Base-by-base conservation (phyloP, 2,329 filamentous ascomycete species). In the Westerdykella sp. region DNA sequence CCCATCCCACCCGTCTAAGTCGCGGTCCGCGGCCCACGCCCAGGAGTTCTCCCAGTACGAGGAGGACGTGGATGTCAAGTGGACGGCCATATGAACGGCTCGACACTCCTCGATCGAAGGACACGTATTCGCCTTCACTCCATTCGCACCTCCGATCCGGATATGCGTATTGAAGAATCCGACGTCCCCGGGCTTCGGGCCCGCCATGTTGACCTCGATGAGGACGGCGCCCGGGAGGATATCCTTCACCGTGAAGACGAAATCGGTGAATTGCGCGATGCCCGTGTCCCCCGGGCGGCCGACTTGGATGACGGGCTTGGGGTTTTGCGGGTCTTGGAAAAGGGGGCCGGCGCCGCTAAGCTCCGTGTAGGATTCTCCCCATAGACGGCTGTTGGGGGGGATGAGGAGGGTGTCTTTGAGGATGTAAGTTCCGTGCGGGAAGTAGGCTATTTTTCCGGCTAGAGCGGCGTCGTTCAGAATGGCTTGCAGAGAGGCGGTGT, bases 131-230 rank as follows among this genome's bases (percentile, higher is more conserved):
- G 81, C 83, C 66, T 93, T 86, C 12, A 96, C 74, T 47, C 84
- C 67, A 12, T 87, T 90, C 42, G 89, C 88, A 31, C 89, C 89
- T 50, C 87, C 88, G 55, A 95, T 78, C 52, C 89, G 84, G 64
- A 87, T 81, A 70, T 95, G 89, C 5, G 89, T 83, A 59, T 95
- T 89, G 84, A 87, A 95, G 68, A 94, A 79, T 37, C 79, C 87
- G 3, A 28, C 25, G 7, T 28, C 41, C 5, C 47, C 49, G 9
- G 25, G 41, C 2, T 13, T 40, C 1, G 30, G 18, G 1, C 37
- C 43, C 1, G 34, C 73, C 18, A 87, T 69, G 59, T 88, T 88
- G 73, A 80, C 87, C 59, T 88, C 74, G 42, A 88, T 77, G 6
- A 87, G 67, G 3, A 82, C 71, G 2, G 83, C 84, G 5, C 85